These are phyloP conservation scores for Mycena olivaceomarginata DNA, from an alignment of 768 basidiomycete genomes.

Conservation along the genomic window DNA sequence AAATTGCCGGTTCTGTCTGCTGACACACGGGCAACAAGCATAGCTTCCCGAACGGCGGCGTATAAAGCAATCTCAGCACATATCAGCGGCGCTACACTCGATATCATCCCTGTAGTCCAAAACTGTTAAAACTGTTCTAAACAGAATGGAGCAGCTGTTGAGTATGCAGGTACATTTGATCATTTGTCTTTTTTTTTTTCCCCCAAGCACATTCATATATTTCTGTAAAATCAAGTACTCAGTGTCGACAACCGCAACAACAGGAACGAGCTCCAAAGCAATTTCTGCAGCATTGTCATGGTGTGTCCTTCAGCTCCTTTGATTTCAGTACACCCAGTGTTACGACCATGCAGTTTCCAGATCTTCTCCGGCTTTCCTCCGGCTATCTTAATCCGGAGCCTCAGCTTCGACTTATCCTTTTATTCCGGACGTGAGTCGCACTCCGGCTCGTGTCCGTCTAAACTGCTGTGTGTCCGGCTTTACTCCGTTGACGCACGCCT, in stretches of 20 bases:
- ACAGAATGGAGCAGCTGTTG: constrained; percentile 93
- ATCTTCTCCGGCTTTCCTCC: too few relatives aligned
- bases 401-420: too few relatives aligned
- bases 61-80: constrained; percentile 97
- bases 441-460: too few relatives aligned
- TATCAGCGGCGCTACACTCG: constrained; percentile 87
- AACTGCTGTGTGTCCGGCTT: too few relatives aligned
- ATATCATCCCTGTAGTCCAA: constrained; percentile 88
- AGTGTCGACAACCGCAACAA: constrained; percentile 98
- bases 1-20: constrained; percentile 16
- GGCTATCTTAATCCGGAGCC: too few relatives aligned
- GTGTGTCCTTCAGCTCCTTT: constrained; percentile 65
- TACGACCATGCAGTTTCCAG: too few relatives aligned
- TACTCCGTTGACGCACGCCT: too few relatives aligned
- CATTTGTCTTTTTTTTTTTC: neutral
- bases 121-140: constrained; percentile 89
- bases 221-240: constrained; percentile 87
- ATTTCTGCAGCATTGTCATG: constrained; percentile 93
- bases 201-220: neutral
- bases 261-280: constrained; percentile 98
- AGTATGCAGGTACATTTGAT: constrained; percentile 81
- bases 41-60: constrained; percentile 95
- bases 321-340: neutral
- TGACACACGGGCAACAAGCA: constrained; percentile 85
- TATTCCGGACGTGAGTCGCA: too few relatives aligned